These are phyloP conservation scores for Cicer bijugum DNA, from an alignment of 306 rosid species.

Conservation along the genomic window DNA sequence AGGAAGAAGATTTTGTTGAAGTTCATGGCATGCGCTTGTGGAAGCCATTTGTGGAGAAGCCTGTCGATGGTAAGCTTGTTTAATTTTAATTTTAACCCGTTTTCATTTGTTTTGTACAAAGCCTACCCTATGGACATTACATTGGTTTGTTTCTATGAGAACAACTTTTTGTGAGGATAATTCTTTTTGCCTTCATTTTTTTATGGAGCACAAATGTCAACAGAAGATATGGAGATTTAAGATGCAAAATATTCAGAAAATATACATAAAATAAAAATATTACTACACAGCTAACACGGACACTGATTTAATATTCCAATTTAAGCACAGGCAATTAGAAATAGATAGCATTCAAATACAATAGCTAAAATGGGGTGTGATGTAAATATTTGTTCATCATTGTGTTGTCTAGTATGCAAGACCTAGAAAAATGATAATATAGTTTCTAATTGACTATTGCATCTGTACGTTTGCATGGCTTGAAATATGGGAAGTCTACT, in stretches of 20 bases:
- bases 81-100: constrained; percentile 35
- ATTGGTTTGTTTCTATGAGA: constrained; percentile 32
- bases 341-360: neutral
- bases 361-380: constrained; percentile 9
- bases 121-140: constrained; percentile 15
- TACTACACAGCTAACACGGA: constrained; percentile 24
- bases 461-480: constrained; percentile 4
- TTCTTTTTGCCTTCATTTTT: neutral
- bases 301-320: constrained; percentile 23
- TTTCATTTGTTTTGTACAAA: neutral
- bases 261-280: constrained; percentile 1
- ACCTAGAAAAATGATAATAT: constrained; percentile 4
- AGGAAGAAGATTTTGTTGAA: constrained; percentile 98
- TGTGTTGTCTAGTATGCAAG: constrained; percentile 25
- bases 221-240: constrained; percentile 7
- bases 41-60: constrained; percentile 99
- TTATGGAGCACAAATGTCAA: neutral
- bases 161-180: neutral
- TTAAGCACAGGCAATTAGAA: constrained; percentile 17
- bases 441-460: constrained; percentile 19
- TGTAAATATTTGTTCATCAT: constrained; percentile 30
- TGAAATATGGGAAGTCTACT: constrained; percentile 31
- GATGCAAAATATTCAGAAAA: constrained; percentile 20
- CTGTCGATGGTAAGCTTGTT: constrained; percentile 80
- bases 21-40: constrained; percentile 83